These are phyloP conservation scores for Mucor indicus DNA, from an alignment of 371 early-diverging fungal genomes.

Conservation along the genomic window DNA sequence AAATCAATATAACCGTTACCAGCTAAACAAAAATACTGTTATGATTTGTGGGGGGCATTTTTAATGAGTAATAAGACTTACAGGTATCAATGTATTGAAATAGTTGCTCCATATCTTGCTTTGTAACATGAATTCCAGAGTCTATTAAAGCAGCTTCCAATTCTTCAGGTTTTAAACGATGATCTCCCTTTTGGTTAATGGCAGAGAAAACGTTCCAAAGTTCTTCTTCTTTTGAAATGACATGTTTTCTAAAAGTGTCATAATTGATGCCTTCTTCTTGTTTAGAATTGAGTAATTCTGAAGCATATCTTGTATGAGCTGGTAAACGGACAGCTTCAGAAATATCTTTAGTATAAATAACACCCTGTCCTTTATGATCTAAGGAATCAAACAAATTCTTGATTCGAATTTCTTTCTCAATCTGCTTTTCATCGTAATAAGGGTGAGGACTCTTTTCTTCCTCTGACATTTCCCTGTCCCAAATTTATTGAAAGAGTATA, in stretches of 20 bases:
- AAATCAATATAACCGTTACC: slow-evolving; percentile 69
- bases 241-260: slow-evolving; percentile 66
- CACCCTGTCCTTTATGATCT: slow-evolving; percentile 32
- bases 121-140: slow-evolving; percentile 61
- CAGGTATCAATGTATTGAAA: slow-evolving; percentile 63
- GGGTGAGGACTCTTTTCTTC: slow-evolving; percentile 22
- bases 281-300: slow-evolving; percentile 53
- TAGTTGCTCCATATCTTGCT: slow-evolving; percentile 57
- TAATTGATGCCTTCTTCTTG: slow-evolving; percentile 57
- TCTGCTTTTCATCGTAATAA: slow-evolving; percentile 41
- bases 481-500: too few relatives aligned
- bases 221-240: slow-evolving; percentile 62
- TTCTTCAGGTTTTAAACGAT: slow-evolving; percentile 56
- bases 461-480: background rate
- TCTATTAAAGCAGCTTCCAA: slow-evolving; percentile 50
- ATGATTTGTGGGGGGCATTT: too few relatives aligned
- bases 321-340: slow-evolving; percentile 36
- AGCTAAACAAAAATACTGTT: slow-evolving; percentile 22
- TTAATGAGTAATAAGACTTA: slow-evolving; percentile 7
- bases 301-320: slow-evolving; percentile 39
- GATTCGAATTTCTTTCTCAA: slow-evolving; percentile 39
- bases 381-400: slow-evolving; percentile 39
- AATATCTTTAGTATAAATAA: slow-evolving; percentile 41
- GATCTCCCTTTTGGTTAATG: slow-evolving; percentile 61
- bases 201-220: slow-evolving; percentile 64